Conservation (phyloP, 257 asterid genomes). For the Fraxinus quadrangulata region DNA sequence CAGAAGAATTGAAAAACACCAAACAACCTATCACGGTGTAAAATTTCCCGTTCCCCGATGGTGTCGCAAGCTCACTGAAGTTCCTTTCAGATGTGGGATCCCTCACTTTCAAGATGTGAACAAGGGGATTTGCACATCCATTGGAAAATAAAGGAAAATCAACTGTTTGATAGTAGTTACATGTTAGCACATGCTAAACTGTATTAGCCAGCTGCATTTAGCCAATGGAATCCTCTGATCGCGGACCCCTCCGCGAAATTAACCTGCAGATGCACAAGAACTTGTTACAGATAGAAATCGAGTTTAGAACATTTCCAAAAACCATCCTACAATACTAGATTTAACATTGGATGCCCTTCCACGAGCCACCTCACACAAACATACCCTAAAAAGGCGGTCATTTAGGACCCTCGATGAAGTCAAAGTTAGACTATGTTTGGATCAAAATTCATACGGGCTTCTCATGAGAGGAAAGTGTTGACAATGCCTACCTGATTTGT, state of each 20-base stretch:
- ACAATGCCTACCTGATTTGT: slow-evolving; percentile 44
- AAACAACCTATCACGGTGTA: background rate
- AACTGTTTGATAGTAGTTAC: background rate
- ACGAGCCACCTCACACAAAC: background rate
- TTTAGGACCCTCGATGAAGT: background rate
- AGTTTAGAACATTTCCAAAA: background rate
- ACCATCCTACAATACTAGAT: background rate
- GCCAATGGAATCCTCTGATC: background rate
- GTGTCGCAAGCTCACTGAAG: background rate
- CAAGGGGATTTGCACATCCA: background rate
- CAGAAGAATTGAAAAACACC: background rate
- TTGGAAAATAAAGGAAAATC: background rate
- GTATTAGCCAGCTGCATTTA: slow-evolving; percentile 1
- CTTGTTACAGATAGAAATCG: background rate
- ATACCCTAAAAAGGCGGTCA: background rate
- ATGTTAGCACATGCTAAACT: slow-evolving; percentile 14
- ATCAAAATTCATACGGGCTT: background rate
- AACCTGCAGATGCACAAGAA: slow-evolving; percentile 18
- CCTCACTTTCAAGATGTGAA: background rate
- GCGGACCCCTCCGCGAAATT: background rate
- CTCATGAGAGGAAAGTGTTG: slow-evolving; percentile 8
- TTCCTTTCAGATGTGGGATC: background rate
- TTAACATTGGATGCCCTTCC: background rate
- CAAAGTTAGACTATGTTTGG: background rate
- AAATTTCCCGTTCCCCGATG: background rate